Base-by-base conservation (phyloP, 352 stramenopile species). In the Phytophthora melonis region DNA sequence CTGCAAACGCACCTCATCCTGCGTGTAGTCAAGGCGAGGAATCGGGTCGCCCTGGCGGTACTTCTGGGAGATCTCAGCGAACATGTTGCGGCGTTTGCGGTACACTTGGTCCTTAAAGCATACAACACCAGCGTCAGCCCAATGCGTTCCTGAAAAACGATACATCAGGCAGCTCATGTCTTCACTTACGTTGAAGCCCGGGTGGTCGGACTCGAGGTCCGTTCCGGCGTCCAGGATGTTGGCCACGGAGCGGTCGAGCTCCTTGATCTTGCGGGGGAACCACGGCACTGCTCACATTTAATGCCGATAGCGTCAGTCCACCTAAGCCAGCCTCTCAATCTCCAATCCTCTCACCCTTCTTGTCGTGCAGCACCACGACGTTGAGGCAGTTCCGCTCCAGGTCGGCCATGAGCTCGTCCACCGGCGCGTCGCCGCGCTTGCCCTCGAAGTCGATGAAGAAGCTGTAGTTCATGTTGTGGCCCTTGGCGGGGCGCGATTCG, bases 391-490 rank as follows among this genome's bases (percentile, higher is more conserved):
- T 90, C 36, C 82, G 77, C 70, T 91, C 75, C 8, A 99, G 81
- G 56, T 97, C 89, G 3, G 81, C 69, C 56, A 99, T 84, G 36
- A 99, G 78, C 13, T 84, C 80, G 58, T 98, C 84, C 13, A 98
- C 89, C 30, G 81, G 72, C 0, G 65, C 7, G 57, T 98, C 87
- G 16, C 91, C 92, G 47, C 87, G 81, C 55, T 88, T 91, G 57
- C 95, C 94, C 66, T 98, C 84, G 74, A 98, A 97, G 74, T 98
- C 93, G 34, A 98, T 90, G 82, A 93, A 98, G 78, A 99, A 98
- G 66, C 97, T 95, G 81, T 97, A 89, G 73, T 91, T 87, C 74
- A 85, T 79, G 83, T 88, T 86, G 82, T 91, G 74, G 19, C 83
- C 79, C 81, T 93, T 97, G 47, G 90, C 81, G 11, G 97, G 97